Base-by-base conservation (phyloP, 345 rosid genomes). In the Salix arbutifolia region DNA sequence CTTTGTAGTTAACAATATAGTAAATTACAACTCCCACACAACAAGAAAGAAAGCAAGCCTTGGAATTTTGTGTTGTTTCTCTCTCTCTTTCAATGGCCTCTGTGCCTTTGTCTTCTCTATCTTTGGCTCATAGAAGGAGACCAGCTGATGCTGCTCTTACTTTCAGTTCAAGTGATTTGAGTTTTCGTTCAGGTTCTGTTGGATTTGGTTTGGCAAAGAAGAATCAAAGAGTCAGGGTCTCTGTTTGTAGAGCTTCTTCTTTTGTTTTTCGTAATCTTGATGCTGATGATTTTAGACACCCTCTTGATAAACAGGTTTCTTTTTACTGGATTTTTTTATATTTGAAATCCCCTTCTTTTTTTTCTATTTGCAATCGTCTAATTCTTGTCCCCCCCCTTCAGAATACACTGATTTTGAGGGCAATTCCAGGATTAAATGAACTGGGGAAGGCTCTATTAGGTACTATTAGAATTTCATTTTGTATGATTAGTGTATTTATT, bases 211-310 rank as follows among this genome's bases (percentile, higher is more conserved):
- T 85, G 33, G 65, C 70, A 21, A 84, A 79, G 62, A 86, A 74
- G 82, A 74, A 70, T 30, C 78, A 79, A 38, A 71, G 89, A 69
- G 62, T 79, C 72, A 76, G 81, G 81, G 77, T 75, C 76, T 81
- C 88, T 46, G 78, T 82, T 75, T 86, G 89, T 81, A 84, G 91
- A 87, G 93, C 74, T 60, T 62, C 74, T 68, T 77, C 92, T 73
- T 85, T 89, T 52, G 87, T 89, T 79, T 91, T 96, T 79, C 91
- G 91, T 60, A 85, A 91, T 68, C 99, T 95, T 65, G 98, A 95
- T 65, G 98, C 98, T 28, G 99, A 95, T 86, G 99, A 93, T 85
- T 93, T 95, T 67, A 86, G 98, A 18, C 99, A 93, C 79, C 97
- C 97, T 77, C 87, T 93, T 3, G 98, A 96, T 81, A 90, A 91